Evolutionary conservation across 2,329 filamentous ascomycete genomes (phyloP), one percentile per base, ranked within the genome.

Genomic region (Cercospora citrullina): DNA sequence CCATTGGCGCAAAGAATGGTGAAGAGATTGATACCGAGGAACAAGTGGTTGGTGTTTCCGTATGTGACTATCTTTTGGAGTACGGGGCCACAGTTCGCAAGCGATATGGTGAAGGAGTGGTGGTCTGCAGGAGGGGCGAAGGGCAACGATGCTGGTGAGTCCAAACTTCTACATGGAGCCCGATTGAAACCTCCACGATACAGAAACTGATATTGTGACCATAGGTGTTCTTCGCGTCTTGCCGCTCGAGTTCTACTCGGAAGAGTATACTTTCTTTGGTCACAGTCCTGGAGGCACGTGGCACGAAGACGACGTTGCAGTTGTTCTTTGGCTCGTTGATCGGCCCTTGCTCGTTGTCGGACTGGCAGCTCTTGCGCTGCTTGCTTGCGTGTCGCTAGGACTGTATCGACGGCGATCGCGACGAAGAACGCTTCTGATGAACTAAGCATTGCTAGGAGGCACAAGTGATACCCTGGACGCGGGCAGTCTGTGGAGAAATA

Each of bases 31-130:
- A n/a, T 59, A 31, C 28, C 28, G 14, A 68, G 74, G n/a, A 71
- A 75, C 39, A 51, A 55, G 53, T 72, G 74, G 33, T 63, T 72
- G 31, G 8, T 73, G 5, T 75, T 73, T 30, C 73, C 75, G 1
- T 77, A 76, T 58, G 48, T 77, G 8, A 77, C 75, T 0, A 74
- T 78, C 10, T 76, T 76, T 59, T 77, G 73, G 72, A 74, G 68
- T 30, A 78, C 76, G 1, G 76, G 75, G 2, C 76, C 75, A 5
- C 74, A 76, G 21, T 77, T 76, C 21, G 68, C 67, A 0, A 73
- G 72, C 26, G 71, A 75, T n/a, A 67, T 77, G 16, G 42, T 76
- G n/a, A 66, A 70, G 61, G 71, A 68, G 26, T 77, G 74, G 72
- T 74, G 62, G 62, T 18, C 26, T 31, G 7, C 23, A 36, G 39